Conservation (phyloP, 805 yeast species). For the Torulaspora microellipsoides region DNA sequence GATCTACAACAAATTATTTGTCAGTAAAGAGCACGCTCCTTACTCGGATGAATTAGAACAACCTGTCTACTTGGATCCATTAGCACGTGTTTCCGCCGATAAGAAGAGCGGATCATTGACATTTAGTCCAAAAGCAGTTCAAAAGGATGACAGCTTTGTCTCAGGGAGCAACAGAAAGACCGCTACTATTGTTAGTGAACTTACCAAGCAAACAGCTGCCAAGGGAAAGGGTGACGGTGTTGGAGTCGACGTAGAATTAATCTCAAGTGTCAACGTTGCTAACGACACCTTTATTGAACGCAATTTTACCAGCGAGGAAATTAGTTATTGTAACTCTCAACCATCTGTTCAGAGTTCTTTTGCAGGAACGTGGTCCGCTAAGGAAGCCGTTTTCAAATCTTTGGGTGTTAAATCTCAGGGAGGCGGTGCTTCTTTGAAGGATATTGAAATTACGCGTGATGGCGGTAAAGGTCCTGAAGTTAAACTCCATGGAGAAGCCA, state of each 20-base stretch:
- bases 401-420: conserved; percentile 86
- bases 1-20: conserved; percentile 84
- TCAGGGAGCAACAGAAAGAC: conserved; percentile 44
- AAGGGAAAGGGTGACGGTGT: conserved; percentile 45
- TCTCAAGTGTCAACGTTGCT: conserved; percentile 74
- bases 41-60: conserved; percentile 84
- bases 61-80: conserved; percentile 91
- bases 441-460: conserved; percentile 79
- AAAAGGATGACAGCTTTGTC: conserved; percentile 42
- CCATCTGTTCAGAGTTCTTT: conserved; percentile 82
- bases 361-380: conserved; percentile 99
- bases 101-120: conserved; percentile 41
- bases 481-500: conserved; percentile 68
- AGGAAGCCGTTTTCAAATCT: conserved; percentile 98
- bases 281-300: conserved; percentile 89
- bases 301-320: conserved; percentile 82
- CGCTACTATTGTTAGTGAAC: conserved; percentile 52
- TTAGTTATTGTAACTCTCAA: conserved; percentile 67
- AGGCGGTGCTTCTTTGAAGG: conserved; percentile 90
- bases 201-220: conserved; percentile 45
- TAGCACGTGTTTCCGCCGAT: conserved; percentile 49
- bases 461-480: conserved; percentile 81
- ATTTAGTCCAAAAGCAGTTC: conserved; percentile 50
- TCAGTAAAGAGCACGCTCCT: conserved; percentile 91
- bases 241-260: conserved; percentile 95